phyloP scores from a whole-genome alignment of 306 rosid species.

The Canavalia ensiformis region DNA sequence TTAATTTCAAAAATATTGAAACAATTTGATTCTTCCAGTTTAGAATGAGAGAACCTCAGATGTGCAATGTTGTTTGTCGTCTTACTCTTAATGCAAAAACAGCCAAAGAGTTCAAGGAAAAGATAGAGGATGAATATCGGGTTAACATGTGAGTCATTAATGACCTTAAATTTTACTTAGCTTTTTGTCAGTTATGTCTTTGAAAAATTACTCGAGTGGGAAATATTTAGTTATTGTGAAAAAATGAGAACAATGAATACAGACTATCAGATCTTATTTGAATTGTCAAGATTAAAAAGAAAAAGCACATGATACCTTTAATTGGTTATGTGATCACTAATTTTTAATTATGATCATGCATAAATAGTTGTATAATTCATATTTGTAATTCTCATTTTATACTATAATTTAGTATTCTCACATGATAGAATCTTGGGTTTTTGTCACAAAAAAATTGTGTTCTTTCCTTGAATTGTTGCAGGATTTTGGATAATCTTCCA shows the following conservation, averaged over 20 bases:
- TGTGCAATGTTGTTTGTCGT: slow-evolving; percentile 81
- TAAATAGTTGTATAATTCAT: too few relatives aligned
- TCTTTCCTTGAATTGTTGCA: slow-evolving; percentile 38
- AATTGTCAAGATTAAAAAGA: too few relatives aligned
- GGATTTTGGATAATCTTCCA: slow-evolving; percentile 95
- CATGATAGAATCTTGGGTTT: too few relatives aligned
- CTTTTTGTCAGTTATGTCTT: neutral
- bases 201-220: too few relatives aligned
- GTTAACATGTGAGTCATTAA: slow-evolving; percentile 78
- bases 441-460: neutral
- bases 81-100: slow-evolving; percentile 67
- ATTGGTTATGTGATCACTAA: too few relatives aligned
- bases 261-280: too few relatives aligned
- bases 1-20: slow-evolving; percentile 41
- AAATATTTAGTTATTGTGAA: too few relatives aligned
- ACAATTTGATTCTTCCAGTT: slow-evolving; percentile 61
- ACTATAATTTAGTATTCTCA: too few relatives aligned
- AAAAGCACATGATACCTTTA: too few relatives aligned
- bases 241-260: too few relatives aligned
- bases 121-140: slow-evolving; percentile 86
- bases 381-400: too few relatives aligned
- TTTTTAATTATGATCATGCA: too few relatives aligned
- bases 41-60: slow-evolving; percentile 89
- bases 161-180: slow-evolving; percentile 19
- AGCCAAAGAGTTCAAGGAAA: slow-evolving; percentile 77